Evolutionary conservation across 257 asterid genomes (phyloP).

Genomic region (Plantago major): DNA sequence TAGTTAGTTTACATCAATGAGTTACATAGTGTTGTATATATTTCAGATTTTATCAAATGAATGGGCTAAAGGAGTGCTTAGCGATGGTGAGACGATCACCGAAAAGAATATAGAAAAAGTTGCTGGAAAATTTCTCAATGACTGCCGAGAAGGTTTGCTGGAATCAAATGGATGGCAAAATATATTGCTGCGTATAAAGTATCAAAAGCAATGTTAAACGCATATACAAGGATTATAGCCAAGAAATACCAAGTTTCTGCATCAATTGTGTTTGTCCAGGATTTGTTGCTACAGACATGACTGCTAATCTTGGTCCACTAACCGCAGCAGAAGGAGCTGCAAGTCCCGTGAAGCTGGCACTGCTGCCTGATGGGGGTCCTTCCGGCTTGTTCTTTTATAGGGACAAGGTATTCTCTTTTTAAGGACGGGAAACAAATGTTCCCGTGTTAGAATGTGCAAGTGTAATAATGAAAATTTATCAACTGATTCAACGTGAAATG

Average conservation of each 20-base stretch:
- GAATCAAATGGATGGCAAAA: slow-evolving; percentile 43
- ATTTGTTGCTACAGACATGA: not conserved
- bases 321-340: not conserved
- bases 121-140: slow-evolving; percentile 27
- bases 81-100: too few species aligned
- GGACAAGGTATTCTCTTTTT: too few species aligned
- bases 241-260: not conserved
- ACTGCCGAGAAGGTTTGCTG: slow-evolving; percentile 26
- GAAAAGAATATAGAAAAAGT: slow-evolving; percentile 37
- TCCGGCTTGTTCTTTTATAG: too few species aligned
- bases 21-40: not conserved
- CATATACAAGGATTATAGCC: slow-evolving; percentile 19
- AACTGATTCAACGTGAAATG: too few species aligned
- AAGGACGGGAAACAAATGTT: too few species aligned
- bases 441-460: too few species aligned
- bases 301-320: not conserved
- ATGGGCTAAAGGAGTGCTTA: slow-evolving; percentile 38
- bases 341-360: not conserved
- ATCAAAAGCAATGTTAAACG: slow-evolving; percentile 53
- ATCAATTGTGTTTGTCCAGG: not conserved
- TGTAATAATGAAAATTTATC: too few species aligned
- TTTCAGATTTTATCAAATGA: slow-evolving; percentile 34
- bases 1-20: too few species aligned
- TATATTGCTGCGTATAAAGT: slow-evolving; percentile 36
- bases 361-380: too few species aligned